Evolutionary conservation across 2,329 filamentous ascomycete species (phyloP), one percentile per base, ranked within the genome.

Genomic region (Xylariaceae sp.): DNA sequence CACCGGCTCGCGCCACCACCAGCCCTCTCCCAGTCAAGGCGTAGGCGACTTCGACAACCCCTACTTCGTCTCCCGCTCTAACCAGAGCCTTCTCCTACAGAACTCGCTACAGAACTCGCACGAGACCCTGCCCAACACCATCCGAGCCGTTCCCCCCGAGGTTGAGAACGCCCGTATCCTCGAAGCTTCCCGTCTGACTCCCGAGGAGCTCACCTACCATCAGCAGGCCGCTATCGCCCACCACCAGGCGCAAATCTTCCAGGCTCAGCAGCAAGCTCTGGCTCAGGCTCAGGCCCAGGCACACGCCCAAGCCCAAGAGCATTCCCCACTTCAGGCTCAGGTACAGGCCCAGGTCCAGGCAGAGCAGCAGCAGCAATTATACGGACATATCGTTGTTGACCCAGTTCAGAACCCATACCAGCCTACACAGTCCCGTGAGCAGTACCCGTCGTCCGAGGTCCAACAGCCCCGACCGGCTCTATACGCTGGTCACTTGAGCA

Each of bases 101-200:
- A 60, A 59, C 44, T 60, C 60, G 35, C 51, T 50, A 42, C 63
- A 67, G 60, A 60, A 59, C 44, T 60, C 60, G 35, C 59, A 59
- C 45, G 56, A 57, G 39, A 48, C 46, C 21, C 51, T 56, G 30
- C 57, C 58, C 30, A 62, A 57, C 40, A 66, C 64, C 16, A 66
- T 72, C 43, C 69, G 68, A 38, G 64, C 66, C 39, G 60, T 72
- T n/a, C 58, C 60, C 36, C 50, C 59, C 36, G 67, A 70, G 43
- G 47, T 57, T 37, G 69, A 68, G 17, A 50, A 53, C 15, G 61
- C 63, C 4, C 57, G 66, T 14, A 70, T 70, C 50, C 51, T 52
- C 10, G n/a, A n/a, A n/a, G n/a, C n/a, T n/a, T n/a, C n/a, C n/a
- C n/a, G n/a, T n/a, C n/a, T n/a, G n/a, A n/a, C n/a, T n/a, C 51